Base-by-base conservation (phyloP, 2,329 filamentous ascomycete species). In the Rhinocladiella mackenziei region DNA sequence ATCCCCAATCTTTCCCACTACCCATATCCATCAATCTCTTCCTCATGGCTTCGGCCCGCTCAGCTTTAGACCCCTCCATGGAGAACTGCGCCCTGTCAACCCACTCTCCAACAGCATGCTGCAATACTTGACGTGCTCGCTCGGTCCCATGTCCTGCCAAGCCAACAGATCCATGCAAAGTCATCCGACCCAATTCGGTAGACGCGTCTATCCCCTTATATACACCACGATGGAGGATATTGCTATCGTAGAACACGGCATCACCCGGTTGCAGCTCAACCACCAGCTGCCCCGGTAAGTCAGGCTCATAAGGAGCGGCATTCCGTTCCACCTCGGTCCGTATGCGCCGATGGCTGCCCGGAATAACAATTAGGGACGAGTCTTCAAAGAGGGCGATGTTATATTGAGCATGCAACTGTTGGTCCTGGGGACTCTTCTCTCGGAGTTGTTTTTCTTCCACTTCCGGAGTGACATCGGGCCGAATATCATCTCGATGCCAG, bases 401-500 rank as follows among this genome's bases (percentile, higher is more conserved):
- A 77, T 87, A 95, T 69, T 95, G 89, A 26, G 87, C 83, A 58
- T 92, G 87, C 57, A 76, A 80, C 44, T 82, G 80, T 0, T 80
- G 76, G 30, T 39, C 43, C 13, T 29, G 62, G 0, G 67, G 67
- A n/a, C 60, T 62, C 51, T 69, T 70, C 49, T 76, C 68, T 1
- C 62, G 60, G 39, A 94, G 67, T 19, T 83, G 68, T 32, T 65
- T 66, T 30, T 78, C 59, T 64, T 94, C 89, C 58, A 89, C 80
- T 14, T 82, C 81, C 0, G 78, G 60, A 0, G 71, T 73, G 0
- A 81, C 85, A 1, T 74, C 71, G n/a, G 81, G 74, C 2, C 80
- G 72, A 34, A 94, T 82, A 60, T 94, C 87, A 60, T 95, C 89
- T 22, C 89, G 73, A 62, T 95, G 89, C 89, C 89, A 94, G 36